Base-by-base conservation (phyloP, 306 rosid genomes). In the Morella rubra region DNA sequence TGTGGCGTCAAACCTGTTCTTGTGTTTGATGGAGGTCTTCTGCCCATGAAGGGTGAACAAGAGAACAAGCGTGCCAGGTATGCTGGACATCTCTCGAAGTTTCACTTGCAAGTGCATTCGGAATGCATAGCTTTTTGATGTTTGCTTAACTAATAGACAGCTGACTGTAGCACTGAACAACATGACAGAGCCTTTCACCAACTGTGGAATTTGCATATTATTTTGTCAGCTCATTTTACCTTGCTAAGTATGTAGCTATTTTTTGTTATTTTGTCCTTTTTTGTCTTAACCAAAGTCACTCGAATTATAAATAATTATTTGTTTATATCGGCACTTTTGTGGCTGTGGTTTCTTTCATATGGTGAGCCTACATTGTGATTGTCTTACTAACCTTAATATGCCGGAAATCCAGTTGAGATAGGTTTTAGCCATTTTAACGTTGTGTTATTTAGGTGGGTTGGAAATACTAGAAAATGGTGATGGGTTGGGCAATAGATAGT, bases 21-120 rank as follows among this genome's bases (percentile, higher is more conserved):
- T 66, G 95, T 95, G 59, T 95, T 95, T 77, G 98, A 95, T 80
- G 98, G 98, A 13, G 98, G 97, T 62, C 89, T 88, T 74, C 87
- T 95, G 58, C 97, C 98, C 22, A 95, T 95, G 98, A 95, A 95
- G 90, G 14, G 53, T 50, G 97, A 95, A 22, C 98, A 95, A 76
- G 98, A 95, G 89, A 89, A 87, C 76, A 95, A 95, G 84, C 97
- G 97, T 58, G 91, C 89, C 46, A 89, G 97, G 98, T 92, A 75
- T 27, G 80, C 2, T 18, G 37, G 13, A 32, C 42, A 58, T 72
- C 65, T 55, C 46, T 19, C 58, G 52, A 37, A 27, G 45, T 76
- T 56, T 61, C 12, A 0, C 8, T 7, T 79, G 51, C 32, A 45
- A 81, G 59, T 73, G 47, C 40, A 7, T 22, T 72, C 27, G 44